Percentiles rank a stretch among this genome's conserved stretches.
Evolutionary conservation across 1,284 basidiomycete genomes (phyloP).

Genomic region (Moniliella sp.): DNA sequence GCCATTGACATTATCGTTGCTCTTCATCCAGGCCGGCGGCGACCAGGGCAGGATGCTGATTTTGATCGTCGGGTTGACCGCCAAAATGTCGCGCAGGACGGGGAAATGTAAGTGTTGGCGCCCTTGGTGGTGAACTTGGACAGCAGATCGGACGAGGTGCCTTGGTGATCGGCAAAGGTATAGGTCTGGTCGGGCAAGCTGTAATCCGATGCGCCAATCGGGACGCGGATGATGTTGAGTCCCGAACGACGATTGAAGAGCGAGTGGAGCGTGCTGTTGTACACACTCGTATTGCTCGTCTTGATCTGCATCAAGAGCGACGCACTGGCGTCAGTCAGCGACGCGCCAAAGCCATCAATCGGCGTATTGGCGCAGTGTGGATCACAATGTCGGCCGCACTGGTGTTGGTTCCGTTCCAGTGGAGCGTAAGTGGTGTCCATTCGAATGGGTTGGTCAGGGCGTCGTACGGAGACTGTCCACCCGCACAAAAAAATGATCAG

Average conservation of each 20-base stretch:
- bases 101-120: conserved; percentile 10
- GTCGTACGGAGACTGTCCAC: neutral
- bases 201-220: conserved; percentile 14
- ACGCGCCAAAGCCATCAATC: conserved; percentile 14
- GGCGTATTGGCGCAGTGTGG: conserved; percentile 6
- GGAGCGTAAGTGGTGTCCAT: no score
- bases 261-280: conserved; percentile 9
- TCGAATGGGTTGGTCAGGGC: conserved; percentile 2
- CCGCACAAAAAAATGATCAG: neutral
- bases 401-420: no score
- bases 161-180: no score
- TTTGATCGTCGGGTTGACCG: conserved; percentile 10
- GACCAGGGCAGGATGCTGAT: conserved; percentile 12
- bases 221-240: conserved; percentile 7
- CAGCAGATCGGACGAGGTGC: no score
- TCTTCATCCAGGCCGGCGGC: conserved; percentile 20
- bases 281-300: conserved; percentile 4
- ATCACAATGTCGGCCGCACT: conserved; percentile 11
- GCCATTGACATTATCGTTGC: conserved; percentile 9
- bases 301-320: conserved; percentile 10
- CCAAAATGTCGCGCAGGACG: conserved; percentile 9
- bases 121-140: conserved; percentile 5
- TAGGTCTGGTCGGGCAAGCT: neutral
- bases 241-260: conserved; percentile 16
- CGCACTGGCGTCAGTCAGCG: conserved; percentile 13